Evolutionary conservation across 495 filamentous ascomycete species (phyloP), one percentile per base, ranked within the genome.

Genomic region (Annulohypoxylon moriforme): DNA sequence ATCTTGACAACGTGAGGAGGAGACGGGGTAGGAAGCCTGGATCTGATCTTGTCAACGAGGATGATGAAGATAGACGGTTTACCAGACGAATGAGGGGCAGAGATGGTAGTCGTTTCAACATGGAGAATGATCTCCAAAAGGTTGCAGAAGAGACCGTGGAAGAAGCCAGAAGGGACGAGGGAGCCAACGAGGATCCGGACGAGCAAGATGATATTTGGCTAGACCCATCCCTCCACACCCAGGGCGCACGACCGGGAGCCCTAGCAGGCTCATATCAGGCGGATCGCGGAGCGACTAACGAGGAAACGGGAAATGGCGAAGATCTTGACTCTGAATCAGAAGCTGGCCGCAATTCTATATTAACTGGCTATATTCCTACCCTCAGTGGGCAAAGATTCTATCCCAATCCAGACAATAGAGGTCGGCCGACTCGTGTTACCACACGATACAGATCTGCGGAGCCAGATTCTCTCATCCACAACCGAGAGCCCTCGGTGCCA

Each of bases 81-180:
- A 25, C 22, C 2, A 60, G 46, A 42, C 50, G 34, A 10, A 29
- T 77, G 33, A 53, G 18, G 13, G 31, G 65, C 14, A 64, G 20
- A 10, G 40, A 31, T 8, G 52, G 67, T n/a, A 62, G 46, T 24
- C 69, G 59, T 22, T 62, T 59, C 34, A 29, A 59, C 11, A 75
- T 75, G 72, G 71, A 69, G 4, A 64, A 64, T 46, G 64, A 75
- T 46, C 56, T 75, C 16, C 72, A 66, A 47, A 70, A 53, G 40
- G 61, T 63, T 33, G 53, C 67, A n/a, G 38, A 61, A n/a, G 62
- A 69, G 25, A 59, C 69, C 24, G 56, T 53, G 4, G 31, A 57
- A 38, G 60, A 65, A 18, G 62, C 57, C 10, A 40, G 61, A 56
- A 66, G 20, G 24, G 46, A 34, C 6, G 40, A 67, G 7, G 7